These are phyloP conservation scores for Stagonosporopsis vannaccii DNA, from an alignment of 2,329 filamentous ascomycete species.

Conservation along the genomic window DNA sequence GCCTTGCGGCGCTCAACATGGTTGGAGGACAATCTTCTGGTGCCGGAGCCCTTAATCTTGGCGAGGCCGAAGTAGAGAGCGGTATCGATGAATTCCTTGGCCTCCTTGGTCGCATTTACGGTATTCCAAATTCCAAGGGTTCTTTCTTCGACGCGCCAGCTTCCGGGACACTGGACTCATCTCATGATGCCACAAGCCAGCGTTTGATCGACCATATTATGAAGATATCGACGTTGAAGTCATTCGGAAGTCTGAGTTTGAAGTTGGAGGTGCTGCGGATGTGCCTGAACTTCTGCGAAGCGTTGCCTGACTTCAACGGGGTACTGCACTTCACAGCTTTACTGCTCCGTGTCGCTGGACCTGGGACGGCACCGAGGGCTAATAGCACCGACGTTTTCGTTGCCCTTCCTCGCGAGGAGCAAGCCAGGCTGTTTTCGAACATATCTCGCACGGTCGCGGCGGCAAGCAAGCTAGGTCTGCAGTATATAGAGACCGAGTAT, in stretches of 20 bases:
- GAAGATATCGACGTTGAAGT: constrained; percentile 58
- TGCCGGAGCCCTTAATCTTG: constrained; percentile 72
- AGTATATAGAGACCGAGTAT: constrained; percentile 78
- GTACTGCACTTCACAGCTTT: constrained; percentile 89
- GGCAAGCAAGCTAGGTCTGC: constrained; percentile 76
- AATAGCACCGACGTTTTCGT: constrained; percentile 74
- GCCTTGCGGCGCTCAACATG: constrained; percentile 73
- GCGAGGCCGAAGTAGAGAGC: constrained; percentile 47
- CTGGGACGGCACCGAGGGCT: constrained; percentile 74
- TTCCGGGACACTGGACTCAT: constrained; percentile 12
- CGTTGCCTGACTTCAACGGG: constrained; percentile 87
- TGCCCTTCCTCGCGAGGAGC: constrained; percentile 79
- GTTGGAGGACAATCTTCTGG: constrained; percentile 67
- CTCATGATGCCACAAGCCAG: constrained; percentile 47
- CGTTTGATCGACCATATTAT: constrained; percentile 61
- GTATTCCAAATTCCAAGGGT: constrained; percentile 46
- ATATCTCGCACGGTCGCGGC: constrained; percentile 83
- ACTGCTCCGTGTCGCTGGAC: constrained; percentile 81
- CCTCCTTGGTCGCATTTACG: constrained; percentile 53
- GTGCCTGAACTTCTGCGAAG: constrained; percentile 94
- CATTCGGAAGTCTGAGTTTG: constrained; percentile 78
- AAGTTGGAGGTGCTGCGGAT: constrained; percentile 87
- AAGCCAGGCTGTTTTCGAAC: constrained; percentile 81
- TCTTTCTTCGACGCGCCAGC: constrained; percentile 21
- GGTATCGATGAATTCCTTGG: constrained; percentile 53